Base-by-base conservation (phyloP, 2,329 filamentous ascomycete genomes). In the Calonectria honghensis region DNA sequence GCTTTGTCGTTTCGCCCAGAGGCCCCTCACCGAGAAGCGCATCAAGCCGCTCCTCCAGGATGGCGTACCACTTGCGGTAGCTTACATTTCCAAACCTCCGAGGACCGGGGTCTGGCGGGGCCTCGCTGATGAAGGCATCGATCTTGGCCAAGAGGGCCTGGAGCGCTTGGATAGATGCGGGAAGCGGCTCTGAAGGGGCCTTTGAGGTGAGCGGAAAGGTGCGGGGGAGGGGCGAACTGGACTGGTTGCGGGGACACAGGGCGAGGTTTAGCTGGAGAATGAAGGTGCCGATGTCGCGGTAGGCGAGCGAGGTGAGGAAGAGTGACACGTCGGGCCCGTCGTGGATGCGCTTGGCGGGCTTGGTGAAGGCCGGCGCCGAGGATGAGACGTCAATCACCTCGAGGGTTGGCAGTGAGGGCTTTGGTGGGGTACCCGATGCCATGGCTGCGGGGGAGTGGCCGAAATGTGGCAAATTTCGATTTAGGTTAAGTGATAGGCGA, bases 51-150 rank as follows among this genome's bases (percentile, higher is more conserved):
- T 91, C 89, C 78, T 93, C 92, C 16, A 97, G 88, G 37, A 96
- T 85, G 63, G 90, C 87, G 83, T 94, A 91, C 96, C 97, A 99
- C 78, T 89, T 94, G 37, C 96, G 90, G 85, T 98, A 99, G 81
- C 94, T 96, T 59, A 95, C 88, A 83, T 99, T 99, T 41, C 97
- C 97, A 83, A 98, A 99, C 76, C 97, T 90, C 68, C 96, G 90
- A 24, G 96, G 96, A 18, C 96, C 96, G 9, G 92, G 91, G 80
- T 97, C 94, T 0, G 96, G 96, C 1, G 96, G 96, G 0, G 93
- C 94, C 81, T 96, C 92, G 20, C 94, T 91, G 66, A 98, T 91
- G 65, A 97, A 89, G 11, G 85, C 86, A 67, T 91, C 90, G 18
- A 97, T 87, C 64, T 88, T 90, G 7, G 88, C 85, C 20, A 98